Evolutionary conservation across 495 filamentous ascomycete species (phyloP).

Genomic region (Diplogelasinospora grovesii): DNA sequence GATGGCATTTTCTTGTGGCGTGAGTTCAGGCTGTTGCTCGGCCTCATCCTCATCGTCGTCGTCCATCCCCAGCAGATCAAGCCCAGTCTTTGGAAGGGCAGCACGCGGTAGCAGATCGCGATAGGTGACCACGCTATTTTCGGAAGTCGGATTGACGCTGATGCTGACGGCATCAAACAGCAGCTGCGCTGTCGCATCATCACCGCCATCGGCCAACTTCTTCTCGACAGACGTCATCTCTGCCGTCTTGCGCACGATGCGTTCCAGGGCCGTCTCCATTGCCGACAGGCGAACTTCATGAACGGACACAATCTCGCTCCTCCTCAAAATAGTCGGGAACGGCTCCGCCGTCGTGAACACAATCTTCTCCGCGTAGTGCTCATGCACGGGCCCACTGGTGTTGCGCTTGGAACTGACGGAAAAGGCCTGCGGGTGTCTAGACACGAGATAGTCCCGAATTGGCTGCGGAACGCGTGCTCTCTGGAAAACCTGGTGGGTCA

Average conservation of each 20-base stretch:
- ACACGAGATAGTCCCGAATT: slow-evolving; percentile 77
- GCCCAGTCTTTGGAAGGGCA: too few species aligned
- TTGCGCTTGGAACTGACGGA: slow-evolving; percentile 63
- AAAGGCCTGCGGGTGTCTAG: slow-evolving; percentile 65
- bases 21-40: slow-evolving; percentile 44
- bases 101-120: slow-evolving; percentile 64
- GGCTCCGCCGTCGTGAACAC: slow-evolving; percentile 77
- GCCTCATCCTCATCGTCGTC: slow-evolving; percentile 41
- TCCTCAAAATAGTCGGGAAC: slow-evolving; percentile 86
- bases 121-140: slow-evolving; percentile 68
- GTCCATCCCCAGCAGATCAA: too few species aligned
- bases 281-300: slow-evolving; percentile 59
- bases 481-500: slow-evolving; percentile 81
- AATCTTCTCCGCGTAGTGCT: slow-evolving; percentile 78
- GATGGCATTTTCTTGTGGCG: slow-evolving; percentile 74
- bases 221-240: slow-evolving; percentile 73
- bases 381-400: slow-evolving; percentile 54
- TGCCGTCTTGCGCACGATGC: slow-evolving; percentile 83
- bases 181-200: slow-evolving; percentile 46
- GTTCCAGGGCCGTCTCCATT: slow-evolving; percentile 80
- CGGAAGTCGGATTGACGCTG: slow-evolving; percentile 60
- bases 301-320: slow-evolving; percentile 75
- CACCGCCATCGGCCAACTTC: slow-evolving; percentile 62
- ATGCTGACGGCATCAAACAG: slow-evolving; percentile 68
- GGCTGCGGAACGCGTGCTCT: slow-evolving; percentile 73